Conservation (phyloP, 495 filamentous ascomycete genomes). For the Hypoxylon perforatum region DNA sequence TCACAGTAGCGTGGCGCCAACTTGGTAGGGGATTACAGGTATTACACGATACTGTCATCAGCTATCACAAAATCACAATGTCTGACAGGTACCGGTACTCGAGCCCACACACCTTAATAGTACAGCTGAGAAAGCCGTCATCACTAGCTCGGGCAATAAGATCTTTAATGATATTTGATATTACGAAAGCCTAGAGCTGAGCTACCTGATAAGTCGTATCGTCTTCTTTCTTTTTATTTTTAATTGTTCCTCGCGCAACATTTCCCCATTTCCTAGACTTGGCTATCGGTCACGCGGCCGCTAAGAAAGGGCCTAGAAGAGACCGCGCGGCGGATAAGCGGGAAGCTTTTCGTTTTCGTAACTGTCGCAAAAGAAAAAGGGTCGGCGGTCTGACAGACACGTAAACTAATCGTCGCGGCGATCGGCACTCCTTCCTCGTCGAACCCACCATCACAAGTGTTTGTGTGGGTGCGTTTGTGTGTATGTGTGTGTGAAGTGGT, state of each 20-base stretch:
- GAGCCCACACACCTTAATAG: constrained; percentile 10
- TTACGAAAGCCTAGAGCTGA: constrained; percentile 17
- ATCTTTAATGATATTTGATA: constrained; percentile 26
- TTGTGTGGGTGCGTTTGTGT: too few species aligned
- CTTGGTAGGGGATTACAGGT: neutral
- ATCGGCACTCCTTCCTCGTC: constrained; percentile 25
- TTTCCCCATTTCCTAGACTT: constrained; percentile 21
- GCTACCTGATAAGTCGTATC: too few species aligned
- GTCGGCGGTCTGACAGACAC: constrained; percentile 39
- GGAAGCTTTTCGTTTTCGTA: constrained; percentile 33
- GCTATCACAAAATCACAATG: neutral
- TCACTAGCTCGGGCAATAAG: constrained; percentile 15
- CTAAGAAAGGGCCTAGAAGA: constrained; percentile 32
- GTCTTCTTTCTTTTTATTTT: too few species aligned
- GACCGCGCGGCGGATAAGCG: constrained; percentile 33
- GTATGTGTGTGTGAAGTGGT: constrained; percentile 32
- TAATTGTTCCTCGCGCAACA: constrained; percentile 22
- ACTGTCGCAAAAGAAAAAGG: too few species aligned
- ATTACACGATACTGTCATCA: neutral
- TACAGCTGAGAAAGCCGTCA: neutral
- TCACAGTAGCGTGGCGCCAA: constrained; percentile 11
- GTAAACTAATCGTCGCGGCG: constrained; percentile 21
- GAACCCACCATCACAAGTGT: constrained; percentile 24
- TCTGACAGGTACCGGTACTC: constrained; percentile 40
- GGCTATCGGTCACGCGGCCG: constrained; percentile 39